phyloP scores from a whole-genome alignment of 2,329 filamentous ascomycete genomes.

The Aspergillus thermomutatus region DNA sequence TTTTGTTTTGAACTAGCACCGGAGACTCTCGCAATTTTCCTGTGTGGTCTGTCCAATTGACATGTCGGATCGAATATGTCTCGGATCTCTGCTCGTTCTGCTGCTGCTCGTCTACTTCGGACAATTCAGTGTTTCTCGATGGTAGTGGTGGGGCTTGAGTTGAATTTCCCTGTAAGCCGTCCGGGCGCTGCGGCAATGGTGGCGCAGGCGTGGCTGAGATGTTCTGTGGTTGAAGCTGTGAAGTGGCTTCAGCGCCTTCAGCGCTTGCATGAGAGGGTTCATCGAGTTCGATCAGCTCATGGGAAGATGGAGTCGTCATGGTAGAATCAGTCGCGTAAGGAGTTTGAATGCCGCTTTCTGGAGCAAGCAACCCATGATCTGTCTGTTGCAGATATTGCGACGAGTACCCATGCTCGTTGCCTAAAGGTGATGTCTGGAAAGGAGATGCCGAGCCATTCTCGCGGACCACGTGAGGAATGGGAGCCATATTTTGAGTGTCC shows the following conservation, averaged over 20 bases:
- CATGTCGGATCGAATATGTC: constrained; percentile 89
- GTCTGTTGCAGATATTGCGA: constrained; percentile 8
- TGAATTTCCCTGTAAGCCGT: background rate
- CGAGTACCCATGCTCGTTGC: background rate
- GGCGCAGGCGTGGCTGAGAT: constrained; percentile 3
- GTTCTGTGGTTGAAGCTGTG: constrained; percentile 4
- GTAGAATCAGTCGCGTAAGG: constrained; percentile 21
- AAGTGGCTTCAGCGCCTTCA: constrained; percentile 5
- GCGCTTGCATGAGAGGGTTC: constrained; percentile 6
- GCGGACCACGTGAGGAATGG: background rate
- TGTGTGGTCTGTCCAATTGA: constrained; percentile 73
- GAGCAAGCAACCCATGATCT: constrained; percentile 10
- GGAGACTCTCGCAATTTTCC: constrained; percentile 73
- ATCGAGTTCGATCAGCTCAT: constrained; percentile 32
- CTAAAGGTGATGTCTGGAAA: constrained; percentile 5
- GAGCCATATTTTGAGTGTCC: background rate
- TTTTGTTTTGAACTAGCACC: constrained; percentile 86
- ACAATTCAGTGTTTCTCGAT: constrained; percentile 10
- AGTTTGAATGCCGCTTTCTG: constrained; percentile 17
- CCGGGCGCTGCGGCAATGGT: constrained; percentile 9
- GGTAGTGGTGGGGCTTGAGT: constrained; percentile 5
- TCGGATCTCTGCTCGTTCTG: constrained; percentile 57
- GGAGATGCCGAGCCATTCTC: constrained; percentile 10
- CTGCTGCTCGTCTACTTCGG: constrained; percentile 31
- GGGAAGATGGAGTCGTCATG: constrained; percentile 28